These are phyloP conservation scores for Neurospora intermedia DNA, from an alignment of 495 filamentous ascomycete species.

Conservation along the genomic window DNA sequence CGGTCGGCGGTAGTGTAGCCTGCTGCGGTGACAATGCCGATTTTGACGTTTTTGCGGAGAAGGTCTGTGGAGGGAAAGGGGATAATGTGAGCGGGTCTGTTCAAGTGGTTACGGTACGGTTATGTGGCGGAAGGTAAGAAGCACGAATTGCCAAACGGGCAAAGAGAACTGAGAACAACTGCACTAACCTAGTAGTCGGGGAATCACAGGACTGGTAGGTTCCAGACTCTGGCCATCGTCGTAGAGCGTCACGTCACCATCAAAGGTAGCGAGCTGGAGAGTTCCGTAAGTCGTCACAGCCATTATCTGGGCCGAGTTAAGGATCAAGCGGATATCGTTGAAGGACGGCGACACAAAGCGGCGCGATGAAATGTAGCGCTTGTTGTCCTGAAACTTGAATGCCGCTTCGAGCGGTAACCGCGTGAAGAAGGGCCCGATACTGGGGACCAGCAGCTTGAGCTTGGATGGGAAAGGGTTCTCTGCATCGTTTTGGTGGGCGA, in stretches of 20 bases:
- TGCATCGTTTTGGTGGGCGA: slow-evolving; percentile 52
- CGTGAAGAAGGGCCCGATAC: slow-evolving; percentile 87
- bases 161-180: neutral
- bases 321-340: slow-evolving; percentile 86
- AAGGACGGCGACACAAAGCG: slow-evolving; percentile 95
- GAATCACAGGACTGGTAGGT: slow-evolving; percentile 63
- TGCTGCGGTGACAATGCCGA: slow-evolving; percentile 94
- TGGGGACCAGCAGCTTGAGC: slow-evolving; percentile 82
- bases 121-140: neutral
- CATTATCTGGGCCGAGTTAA: slow-evolving; percentile 92
- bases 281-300: slow-evolving; percentile 59
- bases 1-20: slow-evolving; percentile 80
- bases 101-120: neutral
- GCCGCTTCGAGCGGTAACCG: slow-evolving; percentile 73
- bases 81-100: neutral
- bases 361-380: slow-evolving; percentile 76
- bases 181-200: slow-evolving; percentile 51
- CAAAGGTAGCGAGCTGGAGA: slow-evolving; percentile 82
- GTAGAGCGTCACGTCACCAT: slow-evolving; percentile 95
- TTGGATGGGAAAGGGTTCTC: slow-evolving; percentile 65
- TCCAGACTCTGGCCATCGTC: slow-evolving; percentile 79
- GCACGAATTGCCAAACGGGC: neutral
- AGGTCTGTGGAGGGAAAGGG: slow-evolving; percentile 25
- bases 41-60: slow-evolving; percentile 50
- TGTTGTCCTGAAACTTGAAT: slow-evolving; percentile 79